Evolutionary conservation across 2,329 filamentous ascomycete genomes (phyloP).

Genomic region (Neurospora sp.): DNA sequence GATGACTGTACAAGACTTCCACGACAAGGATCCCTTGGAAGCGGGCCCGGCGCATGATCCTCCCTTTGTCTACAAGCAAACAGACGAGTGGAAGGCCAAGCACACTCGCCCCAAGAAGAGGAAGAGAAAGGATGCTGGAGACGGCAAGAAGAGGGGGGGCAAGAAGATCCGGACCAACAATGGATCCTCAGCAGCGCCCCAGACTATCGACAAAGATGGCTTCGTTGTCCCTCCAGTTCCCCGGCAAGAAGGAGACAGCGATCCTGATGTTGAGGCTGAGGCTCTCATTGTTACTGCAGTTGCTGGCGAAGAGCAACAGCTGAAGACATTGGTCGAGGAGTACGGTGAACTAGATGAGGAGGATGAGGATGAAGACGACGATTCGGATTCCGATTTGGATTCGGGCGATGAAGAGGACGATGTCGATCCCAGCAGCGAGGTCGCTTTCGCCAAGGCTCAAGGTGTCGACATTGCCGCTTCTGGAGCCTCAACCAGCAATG

Average conservation of each 20-base stretch:
- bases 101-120: conserved; percentile 38
- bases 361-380: conserved; percentile 4
- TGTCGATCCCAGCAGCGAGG: conserved; percentile 18
- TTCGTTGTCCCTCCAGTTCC: conserved; percentile 53
- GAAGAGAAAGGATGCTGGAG: conserved; percentile 33
- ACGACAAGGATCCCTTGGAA: conserved; percentile 50
- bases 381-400: conserved; percentile 8
- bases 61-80: conserved; percentile 66
- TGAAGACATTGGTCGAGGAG: conserved; percentile 28
- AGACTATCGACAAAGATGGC: conserved; percentile 50
- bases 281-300: conserved; percentile 12
- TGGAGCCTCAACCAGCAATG: conserved; percentile 11
- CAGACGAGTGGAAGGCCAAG: conserved; percentile 39
- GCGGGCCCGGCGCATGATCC: conserved; percentile 52
- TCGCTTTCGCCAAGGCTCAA: conserved; percentile 19
- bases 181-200: conserved; percentile 21
- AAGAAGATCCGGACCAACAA: neutral
- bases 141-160: conserved; percentile 30
- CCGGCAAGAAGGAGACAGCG: conserved; percentile 16
- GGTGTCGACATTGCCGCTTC: conserved; percentile 16
- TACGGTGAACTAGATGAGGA: conserved; percentile 28
- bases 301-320: conserved; percentile 11
- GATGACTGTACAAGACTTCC: conserved; percentile 74
- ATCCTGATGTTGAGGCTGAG: conserved; percentile 20
- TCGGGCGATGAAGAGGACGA: conserved; percentile 5